Percentiles rank a stretch among this genome's conserved stretches.
Conservation (phyloP, 352 stramenopile genomes). For the Globisporangium parvum region DNA sequence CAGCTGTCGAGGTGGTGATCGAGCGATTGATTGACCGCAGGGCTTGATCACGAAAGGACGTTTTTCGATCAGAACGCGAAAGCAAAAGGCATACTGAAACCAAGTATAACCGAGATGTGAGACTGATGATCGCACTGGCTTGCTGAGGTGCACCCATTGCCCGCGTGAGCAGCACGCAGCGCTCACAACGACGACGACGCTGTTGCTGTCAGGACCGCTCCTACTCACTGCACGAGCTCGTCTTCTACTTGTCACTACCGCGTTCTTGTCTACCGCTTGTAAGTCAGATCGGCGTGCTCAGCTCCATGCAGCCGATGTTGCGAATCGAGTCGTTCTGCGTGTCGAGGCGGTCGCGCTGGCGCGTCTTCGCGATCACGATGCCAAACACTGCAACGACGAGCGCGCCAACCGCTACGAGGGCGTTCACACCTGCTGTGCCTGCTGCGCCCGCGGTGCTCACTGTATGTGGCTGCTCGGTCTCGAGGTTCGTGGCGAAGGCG, state of each 20-base stretch:
- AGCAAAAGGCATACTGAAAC: too few species aligned
- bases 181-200: too few species aligned
- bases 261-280: too few species aligned
- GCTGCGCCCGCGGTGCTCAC: neutral
- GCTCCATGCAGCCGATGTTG: conserved; percentile 7
- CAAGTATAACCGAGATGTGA: too few species aligned
- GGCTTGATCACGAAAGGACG: neutral
- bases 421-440: conserved; percentile 2
- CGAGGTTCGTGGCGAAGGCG: neutral
- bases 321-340: conserved; percentile 2
- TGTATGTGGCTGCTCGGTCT: neutral
- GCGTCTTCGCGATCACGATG: conserved; percentile 12
- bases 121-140: too few species aligned
- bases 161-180: too few species aligned
- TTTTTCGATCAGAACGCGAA: neutral
- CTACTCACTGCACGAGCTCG: neutral
- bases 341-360: neutral
- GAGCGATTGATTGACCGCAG: neutral
- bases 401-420: conserved; percentile 5
- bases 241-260: too few species aligned
- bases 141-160: neutral
- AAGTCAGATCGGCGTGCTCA: conserved; percentile 9
- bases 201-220: neutral
- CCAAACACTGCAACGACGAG: conserved; percentile 8
- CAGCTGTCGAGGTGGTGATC: too few species aligned